A percentile compares a stretch with the other conserved stretches of the same genome.
Conservation (phyloP, 2,329 filamentous ascomycete genomes). For the Coniella lustricola region DNA sequence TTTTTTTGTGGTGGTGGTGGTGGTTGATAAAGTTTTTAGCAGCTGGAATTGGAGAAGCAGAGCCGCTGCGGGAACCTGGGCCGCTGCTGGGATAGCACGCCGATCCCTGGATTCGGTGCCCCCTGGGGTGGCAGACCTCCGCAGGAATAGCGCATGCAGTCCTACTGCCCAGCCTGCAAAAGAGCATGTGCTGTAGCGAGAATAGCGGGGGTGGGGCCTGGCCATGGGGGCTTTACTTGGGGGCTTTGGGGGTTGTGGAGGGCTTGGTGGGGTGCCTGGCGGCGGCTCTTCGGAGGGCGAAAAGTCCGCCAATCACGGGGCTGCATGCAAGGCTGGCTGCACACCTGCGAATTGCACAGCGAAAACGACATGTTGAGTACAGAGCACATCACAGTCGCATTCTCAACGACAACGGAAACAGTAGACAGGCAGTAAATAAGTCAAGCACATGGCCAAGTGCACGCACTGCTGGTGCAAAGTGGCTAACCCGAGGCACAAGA, state of each 20-base stretch:
- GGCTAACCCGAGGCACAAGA: no score
- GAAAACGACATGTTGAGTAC: no score
- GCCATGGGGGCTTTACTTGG: not conserved
- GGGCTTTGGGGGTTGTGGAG: not conserved
- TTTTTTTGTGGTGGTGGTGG: not conserved
- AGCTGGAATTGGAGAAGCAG: not conserved
- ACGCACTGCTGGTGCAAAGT: no score
- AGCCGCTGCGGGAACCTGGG: not conserved
- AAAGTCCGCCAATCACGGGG: constrained; percentile 1
- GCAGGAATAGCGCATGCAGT: not conserved
- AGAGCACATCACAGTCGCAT: no score
- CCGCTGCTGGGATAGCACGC: no score
- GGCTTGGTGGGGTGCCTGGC: not conserved
- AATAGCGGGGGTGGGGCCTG: no score
- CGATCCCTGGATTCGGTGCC: no score
- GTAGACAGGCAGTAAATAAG: no score
- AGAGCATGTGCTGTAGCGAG: no score
- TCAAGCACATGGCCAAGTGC: no score
- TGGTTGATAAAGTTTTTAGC: not conserved
- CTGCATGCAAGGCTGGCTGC: not conserved
- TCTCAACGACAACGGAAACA: no score
- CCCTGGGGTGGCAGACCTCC: constrained; percentile 1
- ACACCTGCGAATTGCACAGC: not conserved
- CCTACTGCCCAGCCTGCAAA: no score
- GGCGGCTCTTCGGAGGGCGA: not conserved